Evolutionary conservation across 202 grass and related monocot genomes (phyloP).

Genomic region (Setaria viridis): DNA sequence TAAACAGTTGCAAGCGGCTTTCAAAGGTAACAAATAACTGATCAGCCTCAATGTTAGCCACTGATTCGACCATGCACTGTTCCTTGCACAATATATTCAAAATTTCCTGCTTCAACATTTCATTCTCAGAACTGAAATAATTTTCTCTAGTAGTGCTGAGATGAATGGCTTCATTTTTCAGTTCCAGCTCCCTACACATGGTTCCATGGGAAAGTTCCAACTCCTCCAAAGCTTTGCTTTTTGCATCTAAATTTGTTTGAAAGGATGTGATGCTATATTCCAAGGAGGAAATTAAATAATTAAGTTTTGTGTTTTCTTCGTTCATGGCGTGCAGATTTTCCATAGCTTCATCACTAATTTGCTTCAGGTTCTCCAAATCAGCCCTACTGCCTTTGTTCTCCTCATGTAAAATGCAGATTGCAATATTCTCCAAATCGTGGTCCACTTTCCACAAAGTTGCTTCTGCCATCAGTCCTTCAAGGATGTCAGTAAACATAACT

Average conservation of each 20-base stretch:
- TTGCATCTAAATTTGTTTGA: conserved; percentile 57
- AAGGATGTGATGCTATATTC: conserved; percentile 53
- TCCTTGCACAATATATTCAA: conserved; percentile 42
- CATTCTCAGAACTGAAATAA: conserved; percentile 56
- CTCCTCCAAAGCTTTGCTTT: conserved; percentile 51
- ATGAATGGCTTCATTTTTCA: conserved; percentile 52
- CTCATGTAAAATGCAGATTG: conserved; percentile 52
- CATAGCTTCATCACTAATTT: conserved; percentile 47
- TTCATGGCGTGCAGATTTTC: conserved; percentile 36
- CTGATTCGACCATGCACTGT: conserved; percentile 25
- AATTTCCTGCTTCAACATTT: conserved; percentile 57
- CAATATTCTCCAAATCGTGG: conserved; percentile 51
- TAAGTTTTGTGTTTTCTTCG: conserved; percentile 57
- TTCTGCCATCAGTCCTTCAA: conserved; percentile 65
- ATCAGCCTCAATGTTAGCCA: conserved; percentile 45
- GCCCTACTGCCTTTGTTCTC: conserved; percentile 57
- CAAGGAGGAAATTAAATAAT: conserved; percentile 49
- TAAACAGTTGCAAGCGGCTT: conserved; percentile 56
- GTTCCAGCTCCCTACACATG: conserved; percentile 55
- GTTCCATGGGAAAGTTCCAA: conserved; percentile 50
- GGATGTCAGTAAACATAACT: conserved; percentile 41
- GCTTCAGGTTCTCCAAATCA: conserved; percentile 50
- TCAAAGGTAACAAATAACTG: conserved; percentile 53
- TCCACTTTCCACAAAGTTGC: conserved; percentile 60
- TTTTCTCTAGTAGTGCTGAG: conserved; percentile 52